A percentile compares a stretch with the other conserved stretches of the same genome.
phyloP scores from a whole-genome alignment of 331 rosid genomes.

The Quercus phellos region DNA sequence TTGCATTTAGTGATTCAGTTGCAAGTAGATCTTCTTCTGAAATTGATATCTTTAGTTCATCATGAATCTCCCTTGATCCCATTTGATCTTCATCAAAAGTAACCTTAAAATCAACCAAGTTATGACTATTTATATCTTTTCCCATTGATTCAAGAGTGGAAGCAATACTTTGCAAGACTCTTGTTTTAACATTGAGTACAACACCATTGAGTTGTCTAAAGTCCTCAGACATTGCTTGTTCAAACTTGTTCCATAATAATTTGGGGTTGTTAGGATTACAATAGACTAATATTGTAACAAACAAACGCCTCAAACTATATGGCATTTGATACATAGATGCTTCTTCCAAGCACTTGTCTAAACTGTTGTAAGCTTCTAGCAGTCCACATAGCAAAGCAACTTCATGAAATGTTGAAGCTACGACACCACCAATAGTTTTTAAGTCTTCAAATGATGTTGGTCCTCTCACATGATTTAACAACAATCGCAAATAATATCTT shows the following conservation, averaged over 20 bases:
- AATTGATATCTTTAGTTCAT: no score
- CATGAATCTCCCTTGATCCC: no score
- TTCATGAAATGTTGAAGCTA: background rate
- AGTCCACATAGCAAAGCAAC: background rate
- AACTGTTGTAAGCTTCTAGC: background rate
- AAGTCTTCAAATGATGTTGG: background rate
- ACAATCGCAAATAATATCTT: background rate
- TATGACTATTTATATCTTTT: background rate
- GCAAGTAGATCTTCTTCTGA: no score
- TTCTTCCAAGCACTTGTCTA: background rate
- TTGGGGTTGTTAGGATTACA: background rate
- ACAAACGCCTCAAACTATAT: background rate
- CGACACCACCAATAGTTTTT: background rate
- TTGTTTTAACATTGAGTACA: background rate
- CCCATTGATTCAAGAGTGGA: background rate
- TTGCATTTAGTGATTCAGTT: no score
- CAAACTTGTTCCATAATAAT: background rate
- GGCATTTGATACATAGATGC: background rate
- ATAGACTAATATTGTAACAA: background rate
- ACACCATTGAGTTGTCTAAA: no score
- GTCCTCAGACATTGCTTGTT: background rate
- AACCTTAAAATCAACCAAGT: background rate
- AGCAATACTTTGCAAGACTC: background rate
- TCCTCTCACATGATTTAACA: background rate
- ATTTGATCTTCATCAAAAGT: background rate